These are phyloP conservation scores for Ophiostoma sp. DNA, from an alignment of 2,329 filamentous ascomycete genomes.

Conservation along the genomic window DNA sequence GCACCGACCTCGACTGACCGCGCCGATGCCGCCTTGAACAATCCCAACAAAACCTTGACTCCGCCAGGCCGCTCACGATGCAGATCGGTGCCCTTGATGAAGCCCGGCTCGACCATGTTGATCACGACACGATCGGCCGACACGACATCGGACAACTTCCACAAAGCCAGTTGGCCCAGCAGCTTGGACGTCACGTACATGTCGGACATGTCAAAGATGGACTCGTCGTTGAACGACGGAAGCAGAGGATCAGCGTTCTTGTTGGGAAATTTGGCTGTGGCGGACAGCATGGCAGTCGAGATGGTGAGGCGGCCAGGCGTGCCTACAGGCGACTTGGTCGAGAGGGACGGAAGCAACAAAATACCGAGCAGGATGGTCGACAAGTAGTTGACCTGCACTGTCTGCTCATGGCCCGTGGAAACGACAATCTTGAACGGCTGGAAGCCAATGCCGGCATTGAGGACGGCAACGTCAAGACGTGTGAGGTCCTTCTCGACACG, in stretches of 20 bases:
- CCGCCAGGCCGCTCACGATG: conserved; percentile 8
- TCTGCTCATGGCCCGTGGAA: conserved; percentile 17
- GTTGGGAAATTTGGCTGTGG: conserved; percentile 30
- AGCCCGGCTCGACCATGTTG: conserved; percentile 50
- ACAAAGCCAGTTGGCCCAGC: conserved; percentile 40
- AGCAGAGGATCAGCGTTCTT: conserved; percentile 28
- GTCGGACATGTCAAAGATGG: conserved; percentile 11
- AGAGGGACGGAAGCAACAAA: conserved; percentile 21
- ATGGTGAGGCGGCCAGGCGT: conserved; percentile 29
- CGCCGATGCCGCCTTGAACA: conserved; percentile 10
- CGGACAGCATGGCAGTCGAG: conserved; percentile 31
- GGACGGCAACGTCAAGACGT: not conserved
- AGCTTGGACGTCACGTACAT: conserved; percentile 34
- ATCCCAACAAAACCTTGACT: not conserved
- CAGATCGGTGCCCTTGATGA: conserved; percentile 44
- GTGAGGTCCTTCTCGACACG: not conserved
- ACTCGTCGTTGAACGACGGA: conserved; percentile 25
- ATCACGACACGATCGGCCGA: conserved; percentile 45
- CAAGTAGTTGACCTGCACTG: conserved; percentile 25
- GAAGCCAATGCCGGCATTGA: conserved; percentile 26
- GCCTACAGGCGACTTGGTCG: conserved; percentile 13
- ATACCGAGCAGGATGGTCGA: conserved; percentile 18
- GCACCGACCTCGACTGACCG: conserved; percentile 17
- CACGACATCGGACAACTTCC: conserved; percentile 42
- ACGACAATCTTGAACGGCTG: not conserved